Base-by-base conservation (phyloP, 495 filamentous ascomycete genomes). In the Cercophora sp. region DNA sequence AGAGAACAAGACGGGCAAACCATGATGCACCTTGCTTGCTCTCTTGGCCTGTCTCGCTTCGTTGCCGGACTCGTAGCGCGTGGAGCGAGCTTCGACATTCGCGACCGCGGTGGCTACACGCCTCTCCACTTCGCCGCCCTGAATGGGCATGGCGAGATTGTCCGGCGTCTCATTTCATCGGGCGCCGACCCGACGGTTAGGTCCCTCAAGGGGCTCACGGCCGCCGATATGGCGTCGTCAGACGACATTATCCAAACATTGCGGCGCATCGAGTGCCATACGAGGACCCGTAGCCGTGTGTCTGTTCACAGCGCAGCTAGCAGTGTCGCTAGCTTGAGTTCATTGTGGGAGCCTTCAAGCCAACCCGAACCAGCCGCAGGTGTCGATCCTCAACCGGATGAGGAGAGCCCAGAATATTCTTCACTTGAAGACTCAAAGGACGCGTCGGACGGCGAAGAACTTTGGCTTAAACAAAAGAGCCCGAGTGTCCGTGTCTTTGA, bases 101-200 rank as follows among this genome's bases (percentile, higher is more conserved):
- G 84, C 53, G 90, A 96, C 64, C 85, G 83, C 51, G 86, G 83
- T 44, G 90, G 90, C 23, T 91, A 89, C 65, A 88, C 87, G 9
- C 83, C 90, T 9, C 83, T 95, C 75, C 89, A 93, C 60, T 76
- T 91, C 58, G 90, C 90, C 24, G 83, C 87, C n/a, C 74, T 95
- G 57, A 83, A 84, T 66, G 80, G 84, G 29, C 84, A 89, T 60
- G 71, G 79, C 15, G 82, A 90, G 53, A 90, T 94, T 55, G 79
- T 93, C 8, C 79, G 84, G 47, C 80, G 84, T 16, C 80, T 96
- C 25, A 79, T 91, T 43, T 72, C 84, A 20, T 79, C 80, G 24
- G 86, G 88, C 16, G 88, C 87, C 5, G 85, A 89, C 65, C 79
- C 86, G 15, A 83, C 74, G 39, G 65, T 87, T 22, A 81, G 85